Evolutionary conservation across 768 basidiomycete genomes (phyloP), one percentile per base, ranked within the genome.

Genomic region (Butyriboletus loyo): DNA sequence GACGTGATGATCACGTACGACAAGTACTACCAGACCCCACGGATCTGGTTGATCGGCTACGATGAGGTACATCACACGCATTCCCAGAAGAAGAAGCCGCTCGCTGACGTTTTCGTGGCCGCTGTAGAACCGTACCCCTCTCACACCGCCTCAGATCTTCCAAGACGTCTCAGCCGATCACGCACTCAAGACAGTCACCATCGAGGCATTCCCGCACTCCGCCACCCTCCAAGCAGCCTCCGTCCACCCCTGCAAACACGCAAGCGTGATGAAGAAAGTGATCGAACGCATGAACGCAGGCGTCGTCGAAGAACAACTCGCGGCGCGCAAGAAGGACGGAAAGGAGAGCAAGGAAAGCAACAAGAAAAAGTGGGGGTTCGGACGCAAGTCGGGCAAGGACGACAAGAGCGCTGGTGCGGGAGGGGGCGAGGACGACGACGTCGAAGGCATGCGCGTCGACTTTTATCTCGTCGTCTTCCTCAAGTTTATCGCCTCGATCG

Each of bases 1-100:
- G 97, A 99, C 70, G 95, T 98, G 64, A 92, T 97, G 88, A 98
- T 99, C 77, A 92, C 92, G 43, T 99, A 98, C 71, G 97, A 99
- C 81, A 99, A 98, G 76, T 96, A 95, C 72, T 98, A 99, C 73
- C 97, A 98, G 71, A 98, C 95, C 13, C 97, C 97, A 22, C 84
- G 96, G 60, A 89, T 98, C 68, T 99, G 97, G 97, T 74, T 99
- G 53, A 83, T 95, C 58, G 97, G 97, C 19, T 98, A 98, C 67
- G 95, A 98, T 67, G 97, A 98, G 83, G 93, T 90, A 56, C 51
- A 74, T 50, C n/a, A 17, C 15, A 11, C 22, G 4, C 47, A 58
- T 43, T 46, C 22, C 39, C 22, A 30, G 51, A 42, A 45, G 51
- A 42, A 45, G 35, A 34, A 43, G 46, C 36, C 14, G 25, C 24